Evolutionary conservation across 1,284 basidiomycete genomes (phyloP).

Genomic region (Rhodotorula sp.): DNA sequence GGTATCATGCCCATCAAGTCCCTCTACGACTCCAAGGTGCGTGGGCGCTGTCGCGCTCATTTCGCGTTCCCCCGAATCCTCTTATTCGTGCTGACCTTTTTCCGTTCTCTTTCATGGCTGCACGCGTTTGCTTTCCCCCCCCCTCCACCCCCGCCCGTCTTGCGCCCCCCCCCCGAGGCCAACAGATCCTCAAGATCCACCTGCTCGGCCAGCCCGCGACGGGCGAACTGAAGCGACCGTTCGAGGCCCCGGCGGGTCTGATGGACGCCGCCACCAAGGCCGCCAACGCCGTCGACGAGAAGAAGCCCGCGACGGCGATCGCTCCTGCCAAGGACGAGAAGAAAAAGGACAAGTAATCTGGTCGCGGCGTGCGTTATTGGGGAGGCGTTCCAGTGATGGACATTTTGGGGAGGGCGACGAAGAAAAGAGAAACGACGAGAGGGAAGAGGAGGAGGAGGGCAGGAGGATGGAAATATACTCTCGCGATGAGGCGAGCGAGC

Average conservation of each 20-base stretch:
- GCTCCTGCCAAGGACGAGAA: slow-evolving; percentile 46
- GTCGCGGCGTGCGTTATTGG: not conserved
- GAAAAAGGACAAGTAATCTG: slow-evolving; percentile 71
- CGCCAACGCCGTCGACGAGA: slow-evolving; percentile 66
- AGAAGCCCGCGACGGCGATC: slow-evolving; percentile 45
- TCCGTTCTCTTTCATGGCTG: not conserved
- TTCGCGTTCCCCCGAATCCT: not conserved
- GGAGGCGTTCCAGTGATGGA: too few species aligned
- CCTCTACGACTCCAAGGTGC: slow-evolving; percentile 75
- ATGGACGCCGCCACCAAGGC: slow-evolving; percentile 79
- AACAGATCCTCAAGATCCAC: slow-evolving; percentile 63
- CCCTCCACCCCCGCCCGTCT: too few species aligned
- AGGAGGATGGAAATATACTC: too few species aligned
- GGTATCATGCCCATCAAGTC: slow-evolving; percentile 83
- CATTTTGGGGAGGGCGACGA: not conserved
- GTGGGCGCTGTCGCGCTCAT: not conserved
- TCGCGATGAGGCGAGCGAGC: too few species aligned
- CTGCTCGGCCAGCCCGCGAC: slow-evolving; percentile 71
- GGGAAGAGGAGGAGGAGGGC: too few species aligned
- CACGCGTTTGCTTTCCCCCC: not conserved
- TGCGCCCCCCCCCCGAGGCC: too few species aligned
- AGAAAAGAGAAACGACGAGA: too few species aligned
- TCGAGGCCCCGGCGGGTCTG: slow-evolving; percentile 69
- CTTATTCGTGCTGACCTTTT: not conserved
- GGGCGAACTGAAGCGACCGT: slow-evolving; percentile 87